Conservation (phyloP, 2,329 filamentous ascomycete genomes). For the Trichophyton benhamiae region DNA sequence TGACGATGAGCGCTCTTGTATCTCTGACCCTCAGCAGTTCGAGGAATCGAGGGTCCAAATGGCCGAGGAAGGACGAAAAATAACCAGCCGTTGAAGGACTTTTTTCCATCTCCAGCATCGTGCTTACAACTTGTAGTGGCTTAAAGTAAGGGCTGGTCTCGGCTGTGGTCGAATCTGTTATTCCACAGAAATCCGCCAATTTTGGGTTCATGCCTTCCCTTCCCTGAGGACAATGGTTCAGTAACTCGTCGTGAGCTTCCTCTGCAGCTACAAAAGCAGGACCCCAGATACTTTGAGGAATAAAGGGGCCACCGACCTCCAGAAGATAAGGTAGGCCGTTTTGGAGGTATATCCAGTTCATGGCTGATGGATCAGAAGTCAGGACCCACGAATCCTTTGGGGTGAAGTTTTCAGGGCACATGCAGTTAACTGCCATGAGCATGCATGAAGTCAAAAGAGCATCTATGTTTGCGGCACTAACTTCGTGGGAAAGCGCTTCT, state of each 20-base stretch:
- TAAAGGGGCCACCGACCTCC: constrained; percentile 8
- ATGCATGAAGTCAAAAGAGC: constrained; percentile 22
- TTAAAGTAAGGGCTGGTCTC: constrained; percentile 18
- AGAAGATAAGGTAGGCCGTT: constrained; percentile 20
- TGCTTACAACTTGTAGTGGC: constrained; percentile 16
- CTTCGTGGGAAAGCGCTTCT: constrained; percentile 13
- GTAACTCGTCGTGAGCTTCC: constrained; percentile 9
- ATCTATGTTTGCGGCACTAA: constrained; percentile 17
- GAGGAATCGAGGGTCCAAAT: constrained; percentile 18
- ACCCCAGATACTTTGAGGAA: constrained; percentile 20
- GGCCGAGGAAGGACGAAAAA: constrained; percentile 19
- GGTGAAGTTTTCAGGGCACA: constrained; percentile 18
- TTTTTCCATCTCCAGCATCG: constrained; percentile 15
- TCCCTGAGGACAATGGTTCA: constrained; percentile 15
- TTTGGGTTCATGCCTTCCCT: constrained; percentile 18
- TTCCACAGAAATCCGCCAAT: constrained; percentile 21
- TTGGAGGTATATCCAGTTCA: constrained; percentile 24
- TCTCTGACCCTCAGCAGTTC: constrained; percentile 18
- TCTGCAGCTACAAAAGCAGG: constrained; percentile 14
- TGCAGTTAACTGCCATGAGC: constrained; percentile 20
- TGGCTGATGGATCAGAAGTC: constrained; percentile 14
- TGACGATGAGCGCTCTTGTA: constrained; percentile 18
- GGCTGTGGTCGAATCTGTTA: constrained; percentile 16
- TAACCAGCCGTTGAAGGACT: constrained; percentile 16
- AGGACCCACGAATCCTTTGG: constrained; percentile 22